Conservation (phyloP, 352 stramenopile species). For the Hyaloperonospora arabidopsidis region DNA sequence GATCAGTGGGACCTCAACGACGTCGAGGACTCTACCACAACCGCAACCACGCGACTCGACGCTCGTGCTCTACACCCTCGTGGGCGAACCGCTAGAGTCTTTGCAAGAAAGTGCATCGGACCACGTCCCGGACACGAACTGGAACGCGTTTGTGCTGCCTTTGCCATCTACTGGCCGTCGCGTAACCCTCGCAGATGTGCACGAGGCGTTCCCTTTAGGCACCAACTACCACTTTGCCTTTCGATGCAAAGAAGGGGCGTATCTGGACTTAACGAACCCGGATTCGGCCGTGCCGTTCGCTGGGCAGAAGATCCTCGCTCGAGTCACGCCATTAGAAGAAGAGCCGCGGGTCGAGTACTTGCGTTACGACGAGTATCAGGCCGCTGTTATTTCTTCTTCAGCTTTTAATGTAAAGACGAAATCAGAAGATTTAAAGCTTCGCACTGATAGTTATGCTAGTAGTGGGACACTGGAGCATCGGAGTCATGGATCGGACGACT, state of each 20-base stretch:
- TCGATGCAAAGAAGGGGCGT: constrained; percentile 57
- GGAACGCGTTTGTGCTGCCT: constrained; percentile 62
- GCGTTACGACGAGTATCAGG: constrained; percentile 17
- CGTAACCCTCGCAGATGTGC: constrained; percentile 50
- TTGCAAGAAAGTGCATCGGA: constrained; percentile 35
- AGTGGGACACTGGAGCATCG: constrained; percentile 18
- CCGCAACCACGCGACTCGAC: constrained; percentile 20
- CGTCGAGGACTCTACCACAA: neutral
- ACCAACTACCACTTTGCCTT: constrained; percentile 70
- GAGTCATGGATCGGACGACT: constrained; percentile 31
- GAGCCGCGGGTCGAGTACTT: constrained; percentile 42
- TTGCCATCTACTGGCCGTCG: constrained; percentile 10
- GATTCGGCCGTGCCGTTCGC: constrained; percentile 52
- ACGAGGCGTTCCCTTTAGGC: constrained; percentile 64
- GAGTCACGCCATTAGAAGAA: constrained; percentile 50
- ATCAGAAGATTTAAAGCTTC: constrained; percentile 10
- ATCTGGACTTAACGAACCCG: constrained; percentile 65
- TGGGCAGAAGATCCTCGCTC: constrained; percentile 63
- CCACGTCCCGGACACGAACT: constrained; percentile 44
- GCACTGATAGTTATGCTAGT: constrained; percentile 18
- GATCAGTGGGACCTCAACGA: constrained; percentile 18
- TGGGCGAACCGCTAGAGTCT: constrained; percentile 52
- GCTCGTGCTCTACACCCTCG: constrained; percentile 61
- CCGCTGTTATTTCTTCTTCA: neutral
- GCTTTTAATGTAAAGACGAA: constrained; percentile 3